These are phyloP conservation scores for Lobosporangium transversale DNA, from an alignment of 192 early-diverging fungal species.

Conservation along the genomic window DNA sequence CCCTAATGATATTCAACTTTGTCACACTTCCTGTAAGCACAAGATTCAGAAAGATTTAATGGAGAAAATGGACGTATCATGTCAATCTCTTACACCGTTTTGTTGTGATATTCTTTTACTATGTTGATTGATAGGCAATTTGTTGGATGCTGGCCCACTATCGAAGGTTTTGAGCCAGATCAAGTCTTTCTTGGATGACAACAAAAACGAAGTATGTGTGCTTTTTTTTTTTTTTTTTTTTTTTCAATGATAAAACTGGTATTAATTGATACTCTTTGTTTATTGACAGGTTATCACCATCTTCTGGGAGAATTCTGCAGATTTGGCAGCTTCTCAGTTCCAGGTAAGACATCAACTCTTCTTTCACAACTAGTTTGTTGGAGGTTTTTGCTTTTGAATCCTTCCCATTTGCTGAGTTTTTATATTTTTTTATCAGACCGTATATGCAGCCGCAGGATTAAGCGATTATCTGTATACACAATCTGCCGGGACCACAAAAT, in stretches of 20 bases:
- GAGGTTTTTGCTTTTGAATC: neutral
- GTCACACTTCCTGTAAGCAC: conserved; percentile 69
- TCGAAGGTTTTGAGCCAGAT: conserved; percentile 65
- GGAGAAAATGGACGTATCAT: neutral
- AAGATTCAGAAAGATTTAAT: neutral
- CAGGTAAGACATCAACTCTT: conserved; percentile 8
- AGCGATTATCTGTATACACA: conserved; percentile 65
- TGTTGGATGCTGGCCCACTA: conserved; percentile 70
- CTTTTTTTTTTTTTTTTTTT: neutral
- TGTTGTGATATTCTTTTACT: too few relatives aligned
- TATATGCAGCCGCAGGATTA: conserved; percentile 63
- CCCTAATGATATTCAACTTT: conserved; percentile 62
- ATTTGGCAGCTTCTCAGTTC: conserved; percentile 60
- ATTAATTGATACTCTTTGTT: too few relatives aligned
- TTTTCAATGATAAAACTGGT: neutral
- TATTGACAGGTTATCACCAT: conserved; percentile 70
- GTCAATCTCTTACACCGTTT: neutral
- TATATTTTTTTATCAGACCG: conserved; percentile 21
- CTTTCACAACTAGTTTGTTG: neutral
- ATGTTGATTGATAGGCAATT: too few relatives aligned
- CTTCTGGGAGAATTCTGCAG: conserved; percentile 73
- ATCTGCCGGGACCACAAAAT: conserved; percentile 51
- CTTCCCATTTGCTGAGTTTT: neutral
- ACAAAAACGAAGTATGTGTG: conserved; percentile 65
- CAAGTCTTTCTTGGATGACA: conserved; percentile 66